Conservation (phyloP, 352 stramenopile genomes). For the Phytophthora agathidicida region DNA sequence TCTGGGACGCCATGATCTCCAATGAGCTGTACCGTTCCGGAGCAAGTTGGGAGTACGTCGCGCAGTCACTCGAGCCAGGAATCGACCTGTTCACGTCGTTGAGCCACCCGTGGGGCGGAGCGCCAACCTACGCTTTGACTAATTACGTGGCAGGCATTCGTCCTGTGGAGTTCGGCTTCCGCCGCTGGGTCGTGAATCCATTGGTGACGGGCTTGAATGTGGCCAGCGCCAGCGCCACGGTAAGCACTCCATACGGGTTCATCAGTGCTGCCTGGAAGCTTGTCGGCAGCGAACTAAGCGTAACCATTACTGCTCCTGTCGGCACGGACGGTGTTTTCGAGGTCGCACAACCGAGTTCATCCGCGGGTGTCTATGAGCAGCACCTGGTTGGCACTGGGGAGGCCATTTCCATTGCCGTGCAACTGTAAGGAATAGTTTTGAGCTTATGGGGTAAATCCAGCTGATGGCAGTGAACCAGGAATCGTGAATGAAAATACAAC, state of each 20-base stretch:
- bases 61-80: constrained; percentile 21
- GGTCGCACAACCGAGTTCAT: constrained; percentile 20
- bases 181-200: too few relatives aligned
- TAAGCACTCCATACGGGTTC: too few relatives aligned
- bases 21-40: constrained; percentile 33
- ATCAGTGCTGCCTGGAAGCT: constrained; percentile 18
- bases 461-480: too few relatives aligned
- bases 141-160: constrained; percentile 37
- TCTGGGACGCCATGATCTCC: constrained; percentile 35
- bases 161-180: too few relatives aligned
- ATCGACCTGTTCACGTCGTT: constrained; percentile 29
- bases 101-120: constrained; percentile 35
- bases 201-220: too few relatives aligned
- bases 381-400: constrained; percentile 15
- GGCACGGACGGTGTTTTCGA: constrained; percentile 27
- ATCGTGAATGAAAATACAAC: too few relatives aligned
- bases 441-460: too few relatives aligned
- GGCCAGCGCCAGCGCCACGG: too few relatives aligned
- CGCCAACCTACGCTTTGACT: constrained; percentile 34
- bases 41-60: constrained; percentile 35
- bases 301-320: constrained; percentile 6
- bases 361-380: constrained; percentile 8
- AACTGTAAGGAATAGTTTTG: too few relatives aligned
- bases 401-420: constrained; percentile 5
- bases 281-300: constrained; percentile 4